These are phyloP conservation scores for Xylona heveae DNA, from an alignment of 495 filamentous ascomycete genomes.

Conservation along the genomic window DNA sequence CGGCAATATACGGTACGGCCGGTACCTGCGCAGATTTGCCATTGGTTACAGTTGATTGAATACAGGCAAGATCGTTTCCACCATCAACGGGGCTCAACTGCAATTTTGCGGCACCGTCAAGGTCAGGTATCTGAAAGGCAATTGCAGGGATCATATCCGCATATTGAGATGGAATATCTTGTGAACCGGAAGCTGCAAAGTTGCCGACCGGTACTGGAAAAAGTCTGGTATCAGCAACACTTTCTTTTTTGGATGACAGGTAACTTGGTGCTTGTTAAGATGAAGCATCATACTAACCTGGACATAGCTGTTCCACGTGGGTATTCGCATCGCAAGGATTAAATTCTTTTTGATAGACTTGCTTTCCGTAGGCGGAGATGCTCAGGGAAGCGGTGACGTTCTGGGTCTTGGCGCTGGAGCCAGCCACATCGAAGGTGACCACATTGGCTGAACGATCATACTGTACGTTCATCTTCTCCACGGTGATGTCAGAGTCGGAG, in stretches of 20 bases:
- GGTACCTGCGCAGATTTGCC: slow-evolving; percentile 59
- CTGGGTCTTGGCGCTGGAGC: slow-evolving; percentile 47
- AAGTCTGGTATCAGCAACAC: slow-evolving; percentile 12
- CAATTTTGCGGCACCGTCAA: slow-evolving; percentile 70
- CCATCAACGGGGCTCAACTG: slow-evolving; percentile 41
- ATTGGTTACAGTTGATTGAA: slow-evolving; percentile 63
- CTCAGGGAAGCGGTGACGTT: slow-evolving; percentile 64
- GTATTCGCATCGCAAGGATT: slow-evolving; percentile 53
- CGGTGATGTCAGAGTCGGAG: slow-evolving; percentile 38
- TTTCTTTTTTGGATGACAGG: background rate
- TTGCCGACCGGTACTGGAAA: slow-evolving; percentile 42
- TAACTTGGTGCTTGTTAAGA: background rate
- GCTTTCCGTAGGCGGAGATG: slow-evolving; percentile 68
- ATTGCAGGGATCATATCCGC: slow-evolving; percentile 66
- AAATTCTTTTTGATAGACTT: slow-evolving; percentile 62
- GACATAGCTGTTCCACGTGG: slow-evolving; percentile 56
- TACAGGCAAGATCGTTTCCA: slow-evolving; percentile 51
- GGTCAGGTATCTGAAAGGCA: slow-evolving; percentile 77
- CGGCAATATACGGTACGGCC: slow-evolving; percentile 67
- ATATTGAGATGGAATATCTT: slow-evolving; percentile 45
- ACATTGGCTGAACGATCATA: slow-evolving; percentile 53
- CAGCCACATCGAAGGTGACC: slow-evolving; percentile 67
- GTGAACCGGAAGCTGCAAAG: slow-evolving; percentile 50
- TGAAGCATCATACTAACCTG: slow-evolving; percentile 31
- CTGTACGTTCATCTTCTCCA: slow-evolving; percentile 52